A percentile compares a stretch with the other conserved stretches of the same genome.
phyloP scores from a whole-genome alignment of 345 rosid species.

The Acer yangbiense region DNA sequence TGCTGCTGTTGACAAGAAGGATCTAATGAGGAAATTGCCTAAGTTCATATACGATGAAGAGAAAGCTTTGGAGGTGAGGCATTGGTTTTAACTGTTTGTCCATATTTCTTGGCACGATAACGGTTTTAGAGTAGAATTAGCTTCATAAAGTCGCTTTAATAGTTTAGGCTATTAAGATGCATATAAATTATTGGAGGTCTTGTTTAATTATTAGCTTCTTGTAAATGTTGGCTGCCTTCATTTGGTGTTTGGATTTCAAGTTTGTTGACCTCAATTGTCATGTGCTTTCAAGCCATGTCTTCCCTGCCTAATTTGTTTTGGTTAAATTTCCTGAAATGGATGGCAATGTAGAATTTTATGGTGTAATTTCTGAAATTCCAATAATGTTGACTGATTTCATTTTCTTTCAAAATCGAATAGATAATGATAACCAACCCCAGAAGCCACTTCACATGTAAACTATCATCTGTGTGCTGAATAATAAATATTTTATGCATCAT shows the following conservation, averaged over 20 bases:
- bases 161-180: no score
- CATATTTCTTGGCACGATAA: constrained; percentile 7
- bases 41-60: constrained; percentile 98
- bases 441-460: background rate
- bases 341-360: no score
- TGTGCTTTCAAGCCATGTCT: background rate
- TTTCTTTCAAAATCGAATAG: background rate
- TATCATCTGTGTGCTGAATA: background rate
- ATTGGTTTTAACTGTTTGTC: constrained; percentile 11
- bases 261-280: background rate
- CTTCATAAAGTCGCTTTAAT: background rate
- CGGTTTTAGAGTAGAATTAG: background rate
- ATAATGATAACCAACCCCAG: background rate
- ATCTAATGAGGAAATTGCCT: constrained; percentile 91
- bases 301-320: background rate
- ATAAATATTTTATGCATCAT: constrained; percentile 1
- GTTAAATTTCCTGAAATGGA: constrained; percentile 6
- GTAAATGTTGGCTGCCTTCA: no score
- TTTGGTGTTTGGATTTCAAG: background rate
- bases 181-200: background rate
- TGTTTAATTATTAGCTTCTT: background rate
- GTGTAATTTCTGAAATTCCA: background rate
- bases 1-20: constrained; percentile 57
- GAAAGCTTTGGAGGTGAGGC: constrained; percentile 82
- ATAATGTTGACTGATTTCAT: background rate